These are phyloP conservation scores for Rhizopus arrhizus DNA, from an alignment of 371 early-diverging fungal species.

Conservation along the genomic window DNA sequence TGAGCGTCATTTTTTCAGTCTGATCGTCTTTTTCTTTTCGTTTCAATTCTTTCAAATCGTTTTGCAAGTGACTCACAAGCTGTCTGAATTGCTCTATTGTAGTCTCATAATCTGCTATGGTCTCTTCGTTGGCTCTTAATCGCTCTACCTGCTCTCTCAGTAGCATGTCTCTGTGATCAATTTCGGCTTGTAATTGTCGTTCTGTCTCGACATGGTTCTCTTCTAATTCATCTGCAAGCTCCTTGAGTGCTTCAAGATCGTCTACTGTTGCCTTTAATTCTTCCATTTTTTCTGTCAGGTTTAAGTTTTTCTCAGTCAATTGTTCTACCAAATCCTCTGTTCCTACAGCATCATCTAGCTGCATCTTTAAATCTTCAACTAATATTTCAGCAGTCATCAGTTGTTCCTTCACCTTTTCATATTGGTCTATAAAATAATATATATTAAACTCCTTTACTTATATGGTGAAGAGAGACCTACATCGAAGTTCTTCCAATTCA, in stretches of 20 bases:
- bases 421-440: constrained; percentile 29
- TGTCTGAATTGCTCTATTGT: constrained; percentile 88
- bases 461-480: constrained; percentile 1
- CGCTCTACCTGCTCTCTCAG: constrained; percentile 64
- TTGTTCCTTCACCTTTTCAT: constrained; percentile 59
- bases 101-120: constrained; percentile 81
- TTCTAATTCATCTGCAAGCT: constrained; percentile 90
- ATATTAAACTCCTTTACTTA: no score
- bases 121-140: constrained; percentile 74
- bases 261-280: constrained; percentile 78
- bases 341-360: constrained; percentile 80
- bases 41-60: constrained; percentile 69
- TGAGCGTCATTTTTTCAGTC: constrained; percentile 53
- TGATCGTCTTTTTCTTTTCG: constrained; percentile 63
- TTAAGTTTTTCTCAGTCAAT: constrained; percentile 78
- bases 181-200: constrained; percentile 82
- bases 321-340: constrained; percentile 83
- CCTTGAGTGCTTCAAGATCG: constrained; percentile 88
- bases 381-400: constrained; percentile 64
- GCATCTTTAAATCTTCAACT: constrained; percentile 81
- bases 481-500: constrained; percentile 57
- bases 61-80: constrained; percentile 76
- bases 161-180: constrained; percentile 74
- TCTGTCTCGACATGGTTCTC: constrained; percentile 87
- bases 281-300: constrained; percentile 73